A percentile compares a stretch with the other conserved stretches of the same genome.
Evolutionary conservation across 352 stramenopile genomes (phyloP).

Genomic region (Thalassiosira exigua): DNA sequence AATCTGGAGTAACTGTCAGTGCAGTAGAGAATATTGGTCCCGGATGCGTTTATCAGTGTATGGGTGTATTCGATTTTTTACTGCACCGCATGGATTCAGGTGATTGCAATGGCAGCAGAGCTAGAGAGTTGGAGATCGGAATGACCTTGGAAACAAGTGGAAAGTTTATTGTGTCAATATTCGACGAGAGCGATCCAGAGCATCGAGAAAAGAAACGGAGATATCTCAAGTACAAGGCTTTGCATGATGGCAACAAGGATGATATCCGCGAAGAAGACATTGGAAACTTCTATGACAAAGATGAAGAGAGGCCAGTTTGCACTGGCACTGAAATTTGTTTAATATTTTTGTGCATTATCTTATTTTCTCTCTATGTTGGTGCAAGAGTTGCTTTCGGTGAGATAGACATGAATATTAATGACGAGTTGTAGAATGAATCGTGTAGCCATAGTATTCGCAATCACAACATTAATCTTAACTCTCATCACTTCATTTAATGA

Average conservation of each 20-base stretch:
- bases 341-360: slow-evolving; percentile 39
- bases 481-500: too few species aligned
- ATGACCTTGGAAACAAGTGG: slow-evolving; percentile 73
- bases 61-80: slow-evolving; percentile 82
- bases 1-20: slow-evolving; percentile 72
- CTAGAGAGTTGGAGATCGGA: slow-evolving; percentile 66
- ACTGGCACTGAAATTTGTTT: slow-evolving; percentile 54
- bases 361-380: slow-evolving; percentile 63
- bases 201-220: slow-evolving; percentile 67
- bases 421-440: slow-evolving; percentile 60
- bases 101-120: slow-evolving; percentile 22
- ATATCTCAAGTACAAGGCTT: slow-evolving; percentile 56
- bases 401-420: slow-evolving; percentile 31
- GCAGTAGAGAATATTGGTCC: slow-evolving; percentile 74
- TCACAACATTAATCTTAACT: too few species aligned
- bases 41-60: slow-evolving; percentile 55
- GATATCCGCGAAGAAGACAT: slow-evolving; percentile 15
- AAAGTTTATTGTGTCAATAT: slow-evolving; percentile 78
- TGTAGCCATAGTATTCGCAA: too few species aligned
- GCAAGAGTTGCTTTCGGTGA: slow-evolving; percentile 58
- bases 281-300: slow-evolving; percentile 23
- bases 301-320: slow-evolving; percentile 6
- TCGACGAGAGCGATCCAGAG: slow-evolving; percentile 78
- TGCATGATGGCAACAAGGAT: slow-evolving; percentile 2
- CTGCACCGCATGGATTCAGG: slow-evolving; percentile 51